Evolutionary conservation across 257 asterid genomes (phyloP), one percentile per base, ranked within the genome.

Genomic region (Petrea volubilis): DNA sequence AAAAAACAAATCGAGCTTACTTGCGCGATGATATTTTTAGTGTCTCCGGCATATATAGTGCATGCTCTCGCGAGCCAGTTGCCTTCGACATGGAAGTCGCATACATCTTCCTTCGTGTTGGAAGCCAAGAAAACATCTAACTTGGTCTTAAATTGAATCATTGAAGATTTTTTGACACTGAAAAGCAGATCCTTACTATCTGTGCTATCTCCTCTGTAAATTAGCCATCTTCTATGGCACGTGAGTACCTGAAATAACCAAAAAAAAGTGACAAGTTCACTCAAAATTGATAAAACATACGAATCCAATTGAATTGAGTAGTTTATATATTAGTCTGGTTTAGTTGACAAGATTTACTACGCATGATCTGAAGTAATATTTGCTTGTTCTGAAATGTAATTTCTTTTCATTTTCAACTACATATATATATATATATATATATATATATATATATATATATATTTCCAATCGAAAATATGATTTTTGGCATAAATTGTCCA

Each of bases 221-320:
- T 90, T 46, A 72, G 77, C 97, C 96, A 93, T 78, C 94, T 84
- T 53, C 88, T 75, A 75, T 89, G 98, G 83, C 91, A 61, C n/a
- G 83, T 62, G 29, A 87, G 28, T 74, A 85, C 46, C 97, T 94
- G 85, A 71, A 20, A 79, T 62, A 31, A 31, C 14, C 46, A 13
- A 31, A 21, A 18, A 38, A 50, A 7, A 7, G 0, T n/a, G 12
- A 17, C 31, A 63, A 63, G n/a, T 5, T 24, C 1, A 21, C 20
- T 29, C 17, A 7, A n/a, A n/a, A 17, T n/a, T 12, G 34, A 8
- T 18, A 3, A 43, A 31, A 6, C 17, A 51, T 11, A 20, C 6
- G 0, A 64, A 36, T 6, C 51, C 43, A 38, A 7, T 5, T 38
- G 38, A 31, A 31, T 2, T n/a, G n/a, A 31, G 38, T 2, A 31